Base-by-base conservation (phyloP, 768 basidiomycete genomes). In the Mrakia frigida region DNA sequence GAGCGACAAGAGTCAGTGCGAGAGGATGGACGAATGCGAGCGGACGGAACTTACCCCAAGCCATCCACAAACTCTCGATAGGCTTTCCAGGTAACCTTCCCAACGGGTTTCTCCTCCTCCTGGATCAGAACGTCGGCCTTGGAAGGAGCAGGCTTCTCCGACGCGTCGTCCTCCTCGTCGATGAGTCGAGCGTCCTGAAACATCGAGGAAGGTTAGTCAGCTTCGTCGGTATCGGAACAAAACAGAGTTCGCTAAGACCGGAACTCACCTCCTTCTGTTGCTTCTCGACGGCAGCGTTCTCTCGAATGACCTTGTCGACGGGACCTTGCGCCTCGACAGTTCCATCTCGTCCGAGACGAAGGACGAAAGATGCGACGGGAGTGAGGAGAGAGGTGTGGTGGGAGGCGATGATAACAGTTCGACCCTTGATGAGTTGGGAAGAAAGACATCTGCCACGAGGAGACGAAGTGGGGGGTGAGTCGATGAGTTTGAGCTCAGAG, bases 371-470 rank as follows among this genome's bases (percentile, higher is more conserved):
- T 35, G 82, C 81, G 65, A 83, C 80, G 18, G 82, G 82, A 39
- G 80, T 79, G 37, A 80, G 81, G 28, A 84, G 79, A 7, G 78
- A 80, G 60, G 83, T 79, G 39, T 41, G 39, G 81, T 86, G 79
- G 76, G 88, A 88, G 68, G 88, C 87, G 2, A 88, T 82, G 9
- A 89, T 79, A 10, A 88, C 83, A 2, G 88, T 88, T 21, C 88
- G 83, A 31, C 83, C 86, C 14, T 80, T 81, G 46, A 88, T 80
- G 4, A 89, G 81, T 74, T 86, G 85, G 7, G 87, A 86, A 67
- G 82, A 79, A 77, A 88, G 84, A 75, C 87, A 85, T 18, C 43
- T 46, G 43, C 43, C 9, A 46, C 43, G 18, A 18, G 43, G 43
- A 46, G 43, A 46, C 9, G 18, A 18, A 46, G 43, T 46, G 9